phyloP scores from a whole-genome alignment of 805 yeast species.

The Scheffersomyces ergatensis region DNA sequence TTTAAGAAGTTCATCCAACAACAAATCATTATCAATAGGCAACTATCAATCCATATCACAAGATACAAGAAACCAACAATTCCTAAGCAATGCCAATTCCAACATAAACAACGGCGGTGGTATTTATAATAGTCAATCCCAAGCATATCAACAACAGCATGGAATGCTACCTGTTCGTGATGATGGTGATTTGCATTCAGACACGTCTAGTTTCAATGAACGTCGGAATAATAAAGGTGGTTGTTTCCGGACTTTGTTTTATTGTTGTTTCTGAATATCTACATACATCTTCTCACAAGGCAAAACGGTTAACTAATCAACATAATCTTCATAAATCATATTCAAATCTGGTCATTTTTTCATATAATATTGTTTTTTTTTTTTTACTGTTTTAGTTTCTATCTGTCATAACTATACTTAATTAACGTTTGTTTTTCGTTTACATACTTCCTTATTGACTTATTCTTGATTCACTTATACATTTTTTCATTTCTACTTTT shows the following conservation, averaged over 20 bases:
- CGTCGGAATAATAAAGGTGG: conserved; percentile 10
- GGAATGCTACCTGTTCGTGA: conserved; percentile 33
- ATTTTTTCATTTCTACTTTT: no score
- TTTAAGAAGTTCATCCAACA: neutral
- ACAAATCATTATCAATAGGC: neutral
- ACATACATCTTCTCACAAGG: neutral
- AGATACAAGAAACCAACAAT: conserved; percentile 15
- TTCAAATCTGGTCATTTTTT: no score
- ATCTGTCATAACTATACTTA: no score
- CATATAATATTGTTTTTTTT: no score
- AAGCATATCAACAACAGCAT: conserved; percentile 14
- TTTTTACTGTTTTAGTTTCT: no score
- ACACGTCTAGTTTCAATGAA: conserved; percentile 30
- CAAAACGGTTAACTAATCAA: no score
- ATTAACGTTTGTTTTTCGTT: no score
- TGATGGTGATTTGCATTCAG: conserved; percentile 38
- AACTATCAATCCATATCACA: conserved; percentile 14
- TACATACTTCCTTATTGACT: no score
- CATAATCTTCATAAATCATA: no score
- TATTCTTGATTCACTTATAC: no score
- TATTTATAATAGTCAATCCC: neutral
- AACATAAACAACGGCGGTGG: neutral
- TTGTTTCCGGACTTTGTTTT: conserved; percentile 10
- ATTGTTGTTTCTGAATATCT: conserved; percentile 10
- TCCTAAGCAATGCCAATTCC: conserved; percentile 6